A percentile compares a stretch with the other conserved stretches of the same genome.
phyloP scores from a whole-genome alignment of 176 grass and related monocot species.

The Areca catechu region DNA sequence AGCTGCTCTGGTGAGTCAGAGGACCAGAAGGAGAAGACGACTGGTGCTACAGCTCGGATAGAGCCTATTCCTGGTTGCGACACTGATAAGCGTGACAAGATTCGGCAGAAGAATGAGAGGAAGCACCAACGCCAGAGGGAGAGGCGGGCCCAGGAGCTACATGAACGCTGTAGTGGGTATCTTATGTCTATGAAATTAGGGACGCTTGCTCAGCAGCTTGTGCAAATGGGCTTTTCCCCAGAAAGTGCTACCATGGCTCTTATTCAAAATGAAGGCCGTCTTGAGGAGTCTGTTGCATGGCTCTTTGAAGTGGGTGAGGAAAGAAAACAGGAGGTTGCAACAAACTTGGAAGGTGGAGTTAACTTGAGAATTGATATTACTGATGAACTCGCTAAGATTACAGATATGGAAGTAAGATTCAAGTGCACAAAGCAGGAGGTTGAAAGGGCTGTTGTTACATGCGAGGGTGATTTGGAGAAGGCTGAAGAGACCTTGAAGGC shows the following conservation, averaged over 20 bases:
- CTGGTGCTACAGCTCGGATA: conserved; percentile 21
- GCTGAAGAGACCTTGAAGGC: conserved; percentile 71
- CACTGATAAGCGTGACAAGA: conserved; percentile 90
- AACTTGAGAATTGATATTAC: conserved; percentile 93
- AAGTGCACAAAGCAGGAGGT: conserved; percentile 91
- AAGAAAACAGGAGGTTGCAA: conserved; percentile 56
- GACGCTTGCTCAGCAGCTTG: conserved; percentile 68
- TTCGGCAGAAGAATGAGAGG: conserved; percentile 95
- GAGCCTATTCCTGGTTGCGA: conserved; percentile 78
- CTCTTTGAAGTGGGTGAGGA: conserved; percentile 83
- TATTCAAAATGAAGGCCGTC: conserved; percentile 84
- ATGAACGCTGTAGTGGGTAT: conserved; percentile 89
- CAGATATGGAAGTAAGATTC: conserved; percentile 59
- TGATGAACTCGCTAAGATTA: conserved; percentile 68
- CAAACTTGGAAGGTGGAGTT: conserved; percentile 42
- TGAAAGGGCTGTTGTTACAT: conserved; percentile 91
- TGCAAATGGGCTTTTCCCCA: conserved; percentile 87
- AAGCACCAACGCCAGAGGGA: conserved; percentile 97
- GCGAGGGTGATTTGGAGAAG: conserved; percentile 83
- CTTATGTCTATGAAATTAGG: conserved; percentile 92
- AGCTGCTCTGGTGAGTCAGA: conserved; percentile 86
- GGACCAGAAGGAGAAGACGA: conserved; percentile 63
- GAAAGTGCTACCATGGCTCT: conserved; percentile 95
- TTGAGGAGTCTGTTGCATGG: conserved; percentile 89
- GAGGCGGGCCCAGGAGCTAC: conserved; percentile 79